A percentile compares a stretch with the other conserved stretches of the same genome.
These are phyloP conservation scores for Cladophialophora chaetospira DNA, from an alignment of 2,329 filamentous ascomycete species.

Conservation along the genomic window DNA sequence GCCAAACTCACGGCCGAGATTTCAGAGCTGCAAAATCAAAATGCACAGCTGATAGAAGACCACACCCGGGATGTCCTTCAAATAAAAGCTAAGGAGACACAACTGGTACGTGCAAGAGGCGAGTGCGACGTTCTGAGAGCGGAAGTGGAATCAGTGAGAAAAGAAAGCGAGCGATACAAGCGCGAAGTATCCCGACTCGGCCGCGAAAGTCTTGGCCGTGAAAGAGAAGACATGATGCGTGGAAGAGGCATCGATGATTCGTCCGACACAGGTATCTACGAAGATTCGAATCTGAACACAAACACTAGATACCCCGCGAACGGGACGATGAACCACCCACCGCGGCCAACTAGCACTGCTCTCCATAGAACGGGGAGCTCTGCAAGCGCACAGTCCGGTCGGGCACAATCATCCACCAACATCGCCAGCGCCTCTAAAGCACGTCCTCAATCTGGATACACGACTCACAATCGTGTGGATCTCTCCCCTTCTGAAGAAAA, in stretches of 20 bases:
- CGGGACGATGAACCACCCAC: conserved; percentile 11
- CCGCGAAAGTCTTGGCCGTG: conserved; percentile 43
- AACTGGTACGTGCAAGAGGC: conserved; percentile 85
- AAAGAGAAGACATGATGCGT: conserved; percentile 32
- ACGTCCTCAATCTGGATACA: conserved; percentile 41
- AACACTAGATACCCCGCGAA: conserved; percentile 33
- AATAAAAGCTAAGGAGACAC: conserved; percentile 98
- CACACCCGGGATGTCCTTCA: conserved; percentile 93
- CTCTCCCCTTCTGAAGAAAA: conserved; percentile 71
- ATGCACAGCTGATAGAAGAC: conserved; percentile 94
- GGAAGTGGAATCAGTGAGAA: conserved; percentile 76
- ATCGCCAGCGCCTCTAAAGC: conserved; percentile 23
- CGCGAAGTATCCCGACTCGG: conserved; percentile 68
- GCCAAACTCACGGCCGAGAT: conserved; percentile 82
- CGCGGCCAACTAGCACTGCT: conserved; percentile 27
- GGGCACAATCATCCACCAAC: conserved; percentile 5
- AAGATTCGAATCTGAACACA: conserved; percentile 36
- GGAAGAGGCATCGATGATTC: conserved; percentile 44
- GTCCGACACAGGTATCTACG: conserved; percentile 54
- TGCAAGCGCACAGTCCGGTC: conserved; percentile 25
- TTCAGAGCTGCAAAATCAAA: conserved; percentile 93
- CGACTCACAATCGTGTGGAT: conserved; percentile 15
- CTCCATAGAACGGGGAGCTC: conserved; percentile 31
- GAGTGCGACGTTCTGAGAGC: conserved; percentile 89
- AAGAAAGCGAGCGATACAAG: conserved; percentile 92